A percentile compares a stretch with the other conserved stretches of the same genome.
Evolutionary conservation across 306 rosid genomes (phyloP).

Genomic region (Quercus wislizeni): DNA sequence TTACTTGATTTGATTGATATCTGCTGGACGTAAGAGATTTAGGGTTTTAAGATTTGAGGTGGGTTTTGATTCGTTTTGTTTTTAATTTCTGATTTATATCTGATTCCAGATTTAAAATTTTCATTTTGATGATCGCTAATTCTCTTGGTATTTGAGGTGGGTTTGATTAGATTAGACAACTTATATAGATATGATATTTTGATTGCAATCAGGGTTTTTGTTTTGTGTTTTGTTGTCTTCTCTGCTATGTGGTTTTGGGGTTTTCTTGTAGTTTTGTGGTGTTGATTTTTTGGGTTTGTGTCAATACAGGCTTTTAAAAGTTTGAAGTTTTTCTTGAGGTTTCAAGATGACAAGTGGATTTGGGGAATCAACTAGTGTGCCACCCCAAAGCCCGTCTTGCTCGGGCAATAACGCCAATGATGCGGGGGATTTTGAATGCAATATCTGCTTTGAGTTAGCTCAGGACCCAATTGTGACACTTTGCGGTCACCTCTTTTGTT

Average conservation of each 20-base stretch:
- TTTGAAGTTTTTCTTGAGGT: slow-evolving; percentile 5
- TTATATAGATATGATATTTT: too few species aligned
- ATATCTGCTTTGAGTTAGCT: slow-evolving; percentile 89
- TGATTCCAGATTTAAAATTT: neutral
- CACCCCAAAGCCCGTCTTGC: slow-evolving; percentile 51
- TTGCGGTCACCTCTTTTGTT: slow-evolving; percentile 89
- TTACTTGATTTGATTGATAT: neutral
- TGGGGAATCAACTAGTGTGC: slow-evolving; percentile 59
- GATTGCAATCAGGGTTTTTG: neutral
- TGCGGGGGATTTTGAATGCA: slow-evolving; percentile 87
- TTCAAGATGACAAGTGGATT: slow-evolving; percentile 56
- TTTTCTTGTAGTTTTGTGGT: neutral
- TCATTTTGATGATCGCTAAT: neutral
- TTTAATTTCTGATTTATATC: neutral
- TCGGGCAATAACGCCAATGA: slow-evolving; percentile 49
- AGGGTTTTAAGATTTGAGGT: neutral
- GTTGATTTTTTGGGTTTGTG: neutral
- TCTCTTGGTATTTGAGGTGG: too few species aligned
- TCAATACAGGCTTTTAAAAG: slow-evolving; percentile 7
- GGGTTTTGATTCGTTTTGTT: too few species aligned
- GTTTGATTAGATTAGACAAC: too few species aligned
- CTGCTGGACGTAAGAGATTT: neutral
- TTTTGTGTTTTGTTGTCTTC: neutral
- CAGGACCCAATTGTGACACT: slow-evolving; percentile 88
- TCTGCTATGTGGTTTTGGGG: neutral